These are phyloP conservation scores for Dothiorella sarmentorum DNA, from an alignment of 2,329 filamentous ascomycete genomes.

Conservation along the genomic window DNA sequence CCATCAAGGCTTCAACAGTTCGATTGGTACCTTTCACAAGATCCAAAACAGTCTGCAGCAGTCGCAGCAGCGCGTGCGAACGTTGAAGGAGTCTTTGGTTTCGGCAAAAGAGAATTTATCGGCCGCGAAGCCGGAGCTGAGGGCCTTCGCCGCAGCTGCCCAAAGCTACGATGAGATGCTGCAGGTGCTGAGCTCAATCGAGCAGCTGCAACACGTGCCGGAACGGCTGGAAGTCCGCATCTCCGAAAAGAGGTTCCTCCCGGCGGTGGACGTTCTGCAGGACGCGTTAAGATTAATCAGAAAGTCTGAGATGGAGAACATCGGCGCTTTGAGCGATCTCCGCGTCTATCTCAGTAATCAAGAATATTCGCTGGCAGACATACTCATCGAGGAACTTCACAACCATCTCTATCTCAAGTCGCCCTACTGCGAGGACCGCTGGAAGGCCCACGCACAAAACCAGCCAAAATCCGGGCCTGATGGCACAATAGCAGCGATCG, in stretches of 20 bases:
- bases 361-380: constrained; percentile 87
- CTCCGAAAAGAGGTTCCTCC: constrained; percentile 91
- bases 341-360: constrained; percentile 88
- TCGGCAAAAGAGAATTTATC: constrained; percentile 78
- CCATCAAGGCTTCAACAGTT: constrained; percentile 98
- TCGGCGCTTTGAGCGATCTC: constrained; percentile 82
- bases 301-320: constrained; percentile 84
- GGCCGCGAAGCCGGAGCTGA: constrained; percentile 83
- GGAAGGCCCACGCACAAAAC: constrained; percentile 75
- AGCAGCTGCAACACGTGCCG: constrained; percentile 83
- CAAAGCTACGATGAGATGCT: constrained; percentile 89
- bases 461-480: constrained; percentile 49
- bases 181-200: constrained; percentile 66
- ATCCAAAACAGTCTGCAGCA: constrained; percentile 90
- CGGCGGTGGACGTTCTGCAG: constrained; percentile 87
- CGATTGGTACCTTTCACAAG: constrained; percentile 97
- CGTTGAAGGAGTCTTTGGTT: constrained; percentile 77
- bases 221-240: constrained; percentile 92
- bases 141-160: constrained; percentile 81
- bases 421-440: constrained; percentile 92
- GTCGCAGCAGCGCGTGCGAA: constrained; percentile 80
- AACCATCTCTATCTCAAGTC: constrained; percentile 97
- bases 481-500: constrained; percentile 28
- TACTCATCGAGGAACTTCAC: constrained; percentile 93
- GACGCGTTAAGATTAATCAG: constrained; percentile 79